Conservation (phyloP, 805 yeast genomes). For the Ogataea methanolica region DNA sequence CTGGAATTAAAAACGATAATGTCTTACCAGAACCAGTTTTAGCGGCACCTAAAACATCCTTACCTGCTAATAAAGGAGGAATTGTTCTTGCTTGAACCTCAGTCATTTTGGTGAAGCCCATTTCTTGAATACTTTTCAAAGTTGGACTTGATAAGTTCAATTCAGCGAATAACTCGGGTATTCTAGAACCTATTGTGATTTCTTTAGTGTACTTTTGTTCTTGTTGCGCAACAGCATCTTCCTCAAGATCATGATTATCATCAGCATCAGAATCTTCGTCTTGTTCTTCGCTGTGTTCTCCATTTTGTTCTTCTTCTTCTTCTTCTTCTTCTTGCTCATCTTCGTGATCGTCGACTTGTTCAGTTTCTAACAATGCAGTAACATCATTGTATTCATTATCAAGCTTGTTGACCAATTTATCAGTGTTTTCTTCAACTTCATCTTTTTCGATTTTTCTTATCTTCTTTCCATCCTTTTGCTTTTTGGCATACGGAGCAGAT, state of each 20-base stretch:
- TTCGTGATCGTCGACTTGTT: constrained; percentile 26
- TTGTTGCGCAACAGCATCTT: constrained; percentile 20
- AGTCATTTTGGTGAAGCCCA: constrained; percentile 94
- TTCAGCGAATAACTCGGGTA: constrained; percentile 36
- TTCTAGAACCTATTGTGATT: constrained; percentile 23
- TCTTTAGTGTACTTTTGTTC: constrained; percentile 22
- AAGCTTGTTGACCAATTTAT: constrained; percentile 45
- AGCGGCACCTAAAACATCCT: constrained; percentile 99
- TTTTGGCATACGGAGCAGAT: constrained; percentile 7
- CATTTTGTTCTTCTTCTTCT: constrained; percentile 9
- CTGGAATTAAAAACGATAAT: constrained; percentile 91
- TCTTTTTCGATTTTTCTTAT: background rate
- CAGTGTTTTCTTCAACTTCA: constrained; percentile 31
- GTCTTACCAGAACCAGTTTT: constrained; percentile 99
- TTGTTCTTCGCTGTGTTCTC: constrained; percentile 24
- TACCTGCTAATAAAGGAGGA: constrained; percentile 93
- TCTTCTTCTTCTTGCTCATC: constrained; percentile 25
- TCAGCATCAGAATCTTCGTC: constrained; percentile 27
- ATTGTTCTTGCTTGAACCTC: constrained; percentile 93
- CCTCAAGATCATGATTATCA: constrained; percentile 11
- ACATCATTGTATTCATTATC: constrained; percentile 57
- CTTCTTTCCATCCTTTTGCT: constrained; percentile 7
- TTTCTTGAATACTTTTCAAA: constrained; percentile 67
- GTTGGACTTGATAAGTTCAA: constrained; percentile 79
- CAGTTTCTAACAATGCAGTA: constrained; percentile 38